Evolutionary conservation across 768 basidiomycete species (phyloP), one percentile per base, ranked within the genome.

Genomic region (Boletus speciosus): DNA sequence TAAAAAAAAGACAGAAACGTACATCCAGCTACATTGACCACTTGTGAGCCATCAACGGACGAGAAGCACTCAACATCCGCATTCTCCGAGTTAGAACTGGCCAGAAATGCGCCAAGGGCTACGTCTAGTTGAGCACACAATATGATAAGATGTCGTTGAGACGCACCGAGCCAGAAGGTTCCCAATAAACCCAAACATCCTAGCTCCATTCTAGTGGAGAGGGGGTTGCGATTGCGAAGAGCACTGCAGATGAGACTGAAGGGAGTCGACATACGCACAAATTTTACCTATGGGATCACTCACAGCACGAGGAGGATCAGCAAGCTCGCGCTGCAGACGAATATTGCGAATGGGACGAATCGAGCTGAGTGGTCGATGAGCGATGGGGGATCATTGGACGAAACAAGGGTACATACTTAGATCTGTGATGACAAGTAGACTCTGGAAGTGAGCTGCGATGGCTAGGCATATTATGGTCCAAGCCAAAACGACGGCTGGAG

Each of bases 31-130:
- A 81, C 70, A 31, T 83, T 78, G 39, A 86, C 78, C 43, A 85
- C 71, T 27, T 77, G 77, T 51, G 77, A 74, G 36, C 76, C 71
- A 44, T 79, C 75, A 36, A 67, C 69, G 10, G 85, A 79, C 21
- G 86, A 76, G 68, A 82, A 92, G 63, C 90, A 93, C 67, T 92
- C 88, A 16, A 93, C 90, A 62, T 89, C 85, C 25, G 90, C 89
- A 61, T 81, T 76, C 67, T 88, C 83, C 16, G 88, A 84, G 62
- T 84, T 84, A n/a, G 89, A 90, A 38, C 84, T 83, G 43, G 80
- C 79, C 45, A 90, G 71, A 65, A 84, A 90, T 15, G 81, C 80
- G 47, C 87, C 89, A 49, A 93, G 82, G 56, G 86, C 90, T 91
- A 61, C 23, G 36, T 37, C 38, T 49, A 21, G 49, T 43, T 66